Percentiles rank a stretch among this genome's conserved stretches.
Conservation (phyloP, 768 basidiomycete species). For the Russula vinacea region DNA sequence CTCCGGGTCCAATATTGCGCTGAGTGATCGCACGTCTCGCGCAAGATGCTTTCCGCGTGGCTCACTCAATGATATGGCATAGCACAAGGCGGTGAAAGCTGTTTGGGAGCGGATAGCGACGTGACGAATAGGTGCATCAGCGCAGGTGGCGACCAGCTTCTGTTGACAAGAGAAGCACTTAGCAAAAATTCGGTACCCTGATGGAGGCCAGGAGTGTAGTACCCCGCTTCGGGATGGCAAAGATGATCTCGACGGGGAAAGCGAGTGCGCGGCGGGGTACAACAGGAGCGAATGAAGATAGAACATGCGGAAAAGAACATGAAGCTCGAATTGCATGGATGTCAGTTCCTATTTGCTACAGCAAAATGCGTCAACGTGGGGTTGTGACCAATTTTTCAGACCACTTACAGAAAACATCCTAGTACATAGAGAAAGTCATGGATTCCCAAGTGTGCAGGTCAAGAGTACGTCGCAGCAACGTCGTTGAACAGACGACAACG, state of each 20-base stretch:
- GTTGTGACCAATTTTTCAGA: neutral
- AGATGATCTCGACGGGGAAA: constrained; percentile 62
- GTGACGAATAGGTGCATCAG: constrained; percentile 60
- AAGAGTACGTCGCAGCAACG: too few relatives aligned
- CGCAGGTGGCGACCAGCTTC: constrained; percentile 58
- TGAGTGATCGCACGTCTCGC: constrained; percentile 56
- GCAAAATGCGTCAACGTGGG: neutral
- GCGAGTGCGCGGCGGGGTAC: neutral
- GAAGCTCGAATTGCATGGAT: neutral
- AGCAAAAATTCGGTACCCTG: constrained; percentile 45
- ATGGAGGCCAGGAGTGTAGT: constrained; percentile 40
- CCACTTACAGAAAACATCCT: neutral
- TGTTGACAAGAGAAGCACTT: constrained; percentile 57
- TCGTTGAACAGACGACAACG: too few relatives aligned
- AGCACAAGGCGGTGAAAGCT: constrained; percentile 53
- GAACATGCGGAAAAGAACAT: too few relatives aligned
- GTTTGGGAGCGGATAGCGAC: constrained; percentile 53
- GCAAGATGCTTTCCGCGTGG: constrained; percentile 44
- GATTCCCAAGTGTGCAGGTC: neutral
- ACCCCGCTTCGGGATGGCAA: constrained; percentile 57
- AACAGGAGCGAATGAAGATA: neutral
- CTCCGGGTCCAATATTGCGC: constrained; percentile 61
- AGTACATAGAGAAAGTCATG: neutral
- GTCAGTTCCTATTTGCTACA: neutral
- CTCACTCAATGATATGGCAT: constrained; percentile 48